Conservation (phyloP, 768 basidiomycete genomes). For the Rhodotorula toruloides region DNA sequence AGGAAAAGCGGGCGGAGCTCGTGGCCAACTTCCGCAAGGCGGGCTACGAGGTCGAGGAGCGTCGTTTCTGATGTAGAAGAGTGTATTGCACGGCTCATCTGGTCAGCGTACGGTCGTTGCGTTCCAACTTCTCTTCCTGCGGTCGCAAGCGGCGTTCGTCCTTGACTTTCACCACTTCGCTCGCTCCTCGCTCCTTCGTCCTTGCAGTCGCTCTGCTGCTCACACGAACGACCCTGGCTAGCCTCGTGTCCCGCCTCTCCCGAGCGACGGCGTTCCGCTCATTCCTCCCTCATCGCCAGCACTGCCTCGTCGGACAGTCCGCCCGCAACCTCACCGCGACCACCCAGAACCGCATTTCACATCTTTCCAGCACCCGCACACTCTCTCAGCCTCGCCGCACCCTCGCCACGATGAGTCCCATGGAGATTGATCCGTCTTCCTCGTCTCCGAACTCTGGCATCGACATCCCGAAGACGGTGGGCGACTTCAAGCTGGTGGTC, state of each 20-base stretch:
- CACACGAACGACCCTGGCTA: slow-evolving; percentile 9
- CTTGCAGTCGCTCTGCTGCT: too few species aligned
- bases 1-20: slow-evolving; percentile 68
- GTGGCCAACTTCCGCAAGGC: slow-evolving; percentile 58
- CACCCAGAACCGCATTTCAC: too few species aligned
- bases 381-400: neutral
- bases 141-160: neutral
- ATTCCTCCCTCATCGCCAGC: neutral
- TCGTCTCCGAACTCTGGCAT: neutral
- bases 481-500: slow-evolving; percentile 35
- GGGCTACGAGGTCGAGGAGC: slow-evolving; percentile 69
- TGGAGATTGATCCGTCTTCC: neutral
- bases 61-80: neutral
- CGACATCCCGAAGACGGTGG: slow-evolving; percentile 12
- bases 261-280: neutral
- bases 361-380: too few species aligned
- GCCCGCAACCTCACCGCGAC: too few species aligned
- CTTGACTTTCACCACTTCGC: neutral
- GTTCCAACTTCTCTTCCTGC: neutral
- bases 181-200: too few species aligned
- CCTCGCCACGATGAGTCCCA: neutral
- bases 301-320: too few species aligned
- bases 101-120: neutral
- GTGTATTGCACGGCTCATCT: too few species aligned
- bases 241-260: neutral